phyloP scores from a whole-genome alignment of 345 rosid genomes.

The Eucalyptus paniculata region DNA sequence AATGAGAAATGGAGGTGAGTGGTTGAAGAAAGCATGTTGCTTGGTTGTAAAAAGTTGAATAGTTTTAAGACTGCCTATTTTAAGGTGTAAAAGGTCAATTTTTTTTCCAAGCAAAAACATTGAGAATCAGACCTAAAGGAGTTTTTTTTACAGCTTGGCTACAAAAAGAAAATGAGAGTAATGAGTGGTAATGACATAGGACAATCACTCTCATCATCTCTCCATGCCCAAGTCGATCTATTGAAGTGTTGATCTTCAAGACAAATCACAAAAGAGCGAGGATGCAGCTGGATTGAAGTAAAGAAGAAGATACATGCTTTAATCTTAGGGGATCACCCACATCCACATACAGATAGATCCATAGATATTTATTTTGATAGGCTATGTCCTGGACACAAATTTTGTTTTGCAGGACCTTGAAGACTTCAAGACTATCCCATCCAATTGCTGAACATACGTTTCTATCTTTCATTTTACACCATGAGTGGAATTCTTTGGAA shows the following conservation, averaged over 20 bases:
- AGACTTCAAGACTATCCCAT: slow-evolving; percentile 30
- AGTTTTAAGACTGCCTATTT: too few species aligned
- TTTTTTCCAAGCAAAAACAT: not conserved
- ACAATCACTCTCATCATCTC: not conserved
- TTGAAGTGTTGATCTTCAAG: not conserved
- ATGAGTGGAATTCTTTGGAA: not conserved
- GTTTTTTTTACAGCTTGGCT: not conserved
- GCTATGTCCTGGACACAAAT: slow-evolving; percentile 54
- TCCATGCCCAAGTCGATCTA: not conserved
- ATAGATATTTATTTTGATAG: slow-evolving; percentile 16
- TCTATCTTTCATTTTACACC: not conserved
- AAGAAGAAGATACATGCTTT: slow-evolving; percentile 51
- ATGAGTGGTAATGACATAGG: not conserved
- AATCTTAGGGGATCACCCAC: slow-evolving; percentile 47
- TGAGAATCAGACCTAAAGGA: not conserved
- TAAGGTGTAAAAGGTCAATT: not conserved
- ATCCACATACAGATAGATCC: slow-evolving; percentile 35
- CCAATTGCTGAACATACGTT: not conserved
- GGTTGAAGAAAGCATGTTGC: not conserved
- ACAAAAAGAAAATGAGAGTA: not conserved
- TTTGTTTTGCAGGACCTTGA: slow-evolving; percentile 59
- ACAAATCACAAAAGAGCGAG: slow-evolving; percentile 48
- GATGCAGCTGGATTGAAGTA: slow-evolving; percentile 73
- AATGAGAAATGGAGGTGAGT: not conserved
- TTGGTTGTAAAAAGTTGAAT: not conserved